Base-by-base conservation (phyloP, 768 basidiomycete genomes). In the Boletus pseudo-olivaceus region DNA sequence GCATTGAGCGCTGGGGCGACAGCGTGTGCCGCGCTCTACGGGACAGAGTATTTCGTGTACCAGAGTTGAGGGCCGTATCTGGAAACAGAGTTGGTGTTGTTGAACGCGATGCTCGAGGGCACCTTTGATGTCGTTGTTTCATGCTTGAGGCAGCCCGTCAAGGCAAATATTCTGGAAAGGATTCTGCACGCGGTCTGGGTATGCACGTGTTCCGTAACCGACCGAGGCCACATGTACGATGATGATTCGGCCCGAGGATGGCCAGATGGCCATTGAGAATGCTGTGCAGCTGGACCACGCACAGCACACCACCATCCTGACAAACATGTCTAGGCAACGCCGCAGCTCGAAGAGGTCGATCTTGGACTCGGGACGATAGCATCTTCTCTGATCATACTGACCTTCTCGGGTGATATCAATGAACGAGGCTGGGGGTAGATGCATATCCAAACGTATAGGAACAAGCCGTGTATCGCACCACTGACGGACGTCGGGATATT, bases 1-100 rank as follows among this genome's bases (percentile, higher is more conserved):
- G 70, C 64, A 1, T 61, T 78, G 55, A 63, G 59, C 17, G 60
- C 46, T 2, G 72, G 72, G 1, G 58, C 74, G 8, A 47, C 65
- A 17, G 61, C 47, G n/a, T 70, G 68, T 37, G 68, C 61, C 0
- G 55, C 53, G 41, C 38, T 68, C 34, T 68, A 70, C 11, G 67
- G 67, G 35, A 66, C 67, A 7, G 67, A 68, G 27, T 66, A 68
- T 44, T 61, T 67, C 40, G 8, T 66, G 33, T 70, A 67, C 23
- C 68, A 68, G 47, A 66, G 51, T 20, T 67, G 44, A 65, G 43
- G 29, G 35, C 14, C 10, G 35, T 14, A 35, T 47, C 37, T 40
- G 27, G 20, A 39, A 39, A 27, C 2, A 23, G 34, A 26, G 33
- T 19, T 26, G 7, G 5, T 15, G 30, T 43, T 11, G 37, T 33